Conservation (phyloP, 2,329 filamentous ascomycete genomes). For the Calonectria pseudoreteaudii region DNA sequence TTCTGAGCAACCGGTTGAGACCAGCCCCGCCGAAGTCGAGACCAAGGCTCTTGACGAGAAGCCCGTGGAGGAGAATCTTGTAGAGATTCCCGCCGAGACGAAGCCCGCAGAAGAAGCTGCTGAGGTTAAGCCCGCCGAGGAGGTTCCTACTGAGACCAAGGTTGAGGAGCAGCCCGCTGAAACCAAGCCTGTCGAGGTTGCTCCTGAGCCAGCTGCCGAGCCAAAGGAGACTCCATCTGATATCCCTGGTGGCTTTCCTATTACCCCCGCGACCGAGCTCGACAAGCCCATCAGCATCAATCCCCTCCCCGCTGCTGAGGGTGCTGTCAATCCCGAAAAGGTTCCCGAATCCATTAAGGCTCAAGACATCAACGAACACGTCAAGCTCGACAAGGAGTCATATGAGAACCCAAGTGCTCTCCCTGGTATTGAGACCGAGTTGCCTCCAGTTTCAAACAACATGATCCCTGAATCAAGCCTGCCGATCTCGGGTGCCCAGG, state of each 20-base stretch:
- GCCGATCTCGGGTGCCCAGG: slow-evolving; percentile 65
- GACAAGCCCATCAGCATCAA: slow-evolving; percentile 68
- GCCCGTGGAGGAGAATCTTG: background rate
- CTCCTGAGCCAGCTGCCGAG: slow-evolving; percentile 20
- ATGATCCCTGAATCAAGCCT: slow-evolving; percentile 87
- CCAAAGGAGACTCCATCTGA: slow-evolving; percentile 48
- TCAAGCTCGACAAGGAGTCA: slow-evolving; percentile 84
- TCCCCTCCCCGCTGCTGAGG: slow-evolving; percentile 72
- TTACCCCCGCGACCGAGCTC: slow-evolving; percentile 71
- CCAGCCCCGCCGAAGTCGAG: slow-evolving; percentile 54
- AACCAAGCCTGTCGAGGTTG: slow-evolving; percentile 17
- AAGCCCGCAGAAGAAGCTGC: slow-evolving; percentile 27
- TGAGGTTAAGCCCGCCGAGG: slow-evolving; percentile 25
- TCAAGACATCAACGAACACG: slow-evolving; percentile 76
- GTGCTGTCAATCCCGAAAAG: slow-evolving; percentile 84
- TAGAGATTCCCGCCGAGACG: slow-evolving; percentile 33
- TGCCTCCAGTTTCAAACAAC: slow-evolving; percentile 69
- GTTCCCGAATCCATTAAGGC: slow-evolving; percentile 77
- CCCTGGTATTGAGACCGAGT: slow-evolving; percentile 61
- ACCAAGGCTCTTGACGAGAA: slow-evolving; percentile 37
- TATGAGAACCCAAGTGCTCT: slow-evolving; percentile 84
- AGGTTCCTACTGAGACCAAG: slow-evolving; percentile 47
- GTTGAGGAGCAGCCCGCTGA: background rate
- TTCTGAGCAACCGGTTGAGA: slow-evolving; percentile 56
- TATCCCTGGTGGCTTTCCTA: slow-evolving; percentile 66